Conservation (phyloP, 192 early-diverging fungal genomes). For the Oehlia diaphana region DNA sequence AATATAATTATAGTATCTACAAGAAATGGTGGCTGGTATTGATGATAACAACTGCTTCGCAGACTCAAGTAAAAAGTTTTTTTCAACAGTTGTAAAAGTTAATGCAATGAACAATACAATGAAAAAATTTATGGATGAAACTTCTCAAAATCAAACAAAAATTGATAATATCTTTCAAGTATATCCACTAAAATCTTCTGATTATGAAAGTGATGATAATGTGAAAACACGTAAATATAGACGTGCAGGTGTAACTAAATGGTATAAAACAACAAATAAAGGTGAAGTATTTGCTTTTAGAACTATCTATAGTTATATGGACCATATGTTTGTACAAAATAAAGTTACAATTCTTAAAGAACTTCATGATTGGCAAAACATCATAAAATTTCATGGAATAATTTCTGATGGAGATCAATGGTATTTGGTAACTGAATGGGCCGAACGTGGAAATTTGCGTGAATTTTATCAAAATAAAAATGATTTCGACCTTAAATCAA, state of each 20-base stretch:
- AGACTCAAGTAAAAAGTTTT: too few species aligned
- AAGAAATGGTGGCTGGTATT: too few species aligned
- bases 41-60: too few species aligned
- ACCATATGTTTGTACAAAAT: not conserved
- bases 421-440: conserved; percentile 23
- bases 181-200: too few species aligned
- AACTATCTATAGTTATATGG: not conserved
- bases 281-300: not conserved
- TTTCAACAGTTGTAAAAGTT: too few species aligned
- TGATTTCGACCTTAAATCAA: not conserved
- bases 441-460: not conserved
- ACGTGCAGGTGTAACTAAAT: not conserved
- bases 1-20: too few species aligned
- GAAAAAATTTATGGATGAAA: too few species aligned
- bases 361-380: not conserved
- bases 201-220: too few species aligned
- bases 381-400: conserved; percentile 21
- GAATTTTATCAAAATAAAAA: conserved; percentile 8
- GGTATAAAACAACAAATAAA: not conserved
- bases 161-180: too few species aligned
- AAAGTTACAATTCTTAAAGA: not conserved
- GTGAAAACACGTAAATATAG: too few species aligned
- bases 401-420: not conserved
- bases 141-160: too few species aligned
- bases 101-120: too few species aligned